A percentile compares a stretch with the other conserved stretches of the same genome.
Evolutionary conservation across 1,284 basidiomycete species (phyloP).

Genomic region (Ustilago loliicola): DNA sequence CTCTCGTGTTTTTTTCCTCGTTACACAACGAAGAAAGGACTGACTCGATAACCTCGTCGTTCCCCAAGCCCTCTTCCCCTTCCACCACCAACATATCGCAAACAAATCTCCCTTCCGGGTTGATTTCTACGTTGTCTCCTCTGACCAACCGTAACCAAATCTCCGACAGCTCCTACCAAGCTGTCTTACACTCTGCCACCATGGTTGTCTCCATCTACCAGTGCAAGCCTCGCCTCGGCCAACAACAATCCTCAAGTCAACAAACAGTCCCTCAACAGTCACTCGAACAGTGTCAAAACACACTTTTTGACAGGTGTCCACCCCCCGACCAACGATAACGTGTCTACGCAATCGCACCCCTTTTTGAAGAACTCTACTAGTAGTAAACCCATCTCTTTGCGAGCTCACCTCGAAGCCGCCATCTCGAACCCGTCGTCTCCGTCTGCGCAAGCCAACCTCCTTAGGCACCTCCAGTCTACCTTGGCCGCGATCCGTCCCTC

Average conservation of each 20-base stretch:
- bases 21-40: constrained; percentile 51
- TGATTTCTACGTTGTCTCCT: constrained; percentile 59
- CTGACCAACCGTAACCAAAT: constrained; percentile 34
- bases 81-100: constrained; percentile 31
- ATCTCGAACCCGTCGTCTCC: constrained; percentile 54
- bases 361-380: constrained; percentile 39
- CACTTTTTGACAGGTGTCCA: constrained; percentile 55
- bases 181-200: constrained; percentile 49
- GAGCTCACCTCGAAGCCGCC: constrained; percentile 52
- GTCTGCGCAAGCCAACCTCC: constrained; percentile 51
- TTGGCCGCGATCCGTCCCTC: constrained; percentile 48
- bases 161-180: constrained; percentile 48
- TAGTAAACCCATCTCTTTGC: constrained; percentile 34
- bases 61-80: constrained; percentile 41
- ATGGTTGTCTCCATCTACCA: constrained; percentile 51
- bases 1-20: constrained; percentile 41
- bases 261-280: constrained; percentile 32
- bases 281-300: constrained; percentile 26
- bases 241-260: constrained; percentile 33
- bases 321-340: constrained; percentile 56
- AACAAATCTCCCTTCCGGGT: constrained; percentile 51
- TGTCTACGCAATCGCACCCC: constrained; percentile 10
- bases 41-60: constrained; percentile 47
- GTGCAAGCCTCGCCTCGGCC: constrained; percentile 50
- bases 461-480: constrained; percentile 42